Conservation (phyloP, 2,329 filamentous ascomycete genomes). For the Trichophyton mentagrophytes region DNA sequence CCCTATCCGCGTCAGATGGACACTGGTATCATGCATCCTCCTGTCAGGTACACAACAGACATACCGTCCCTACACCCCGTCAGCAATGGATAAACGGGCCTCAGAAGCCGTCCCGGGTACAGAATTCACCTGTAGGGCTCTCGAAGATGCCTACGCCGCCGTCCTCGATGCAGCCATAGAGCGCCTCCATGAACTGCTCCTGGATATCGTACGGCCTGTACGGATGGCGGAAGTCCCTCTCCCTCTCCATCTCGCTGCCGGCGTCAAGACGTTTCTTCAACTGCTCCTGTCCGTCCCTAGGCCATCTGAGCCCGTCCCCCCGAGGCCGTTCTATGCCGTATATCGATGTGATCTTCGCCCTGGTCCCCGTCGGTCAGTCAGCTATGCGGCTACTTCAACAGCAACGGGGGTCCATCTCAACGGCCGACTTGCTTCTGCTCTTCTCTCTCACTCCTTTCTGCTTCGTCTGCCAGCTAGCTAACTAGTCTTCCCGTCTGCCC, state of each 20-base stretch:
- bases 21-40: neutral
- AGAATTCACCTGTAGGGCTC: conserved; percentile 62
- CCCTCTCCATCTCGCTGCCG: conserved; percentile 19
- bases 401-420: neutral
- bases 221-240: conserved; percentile 70
- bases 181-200: conserved; percentile 69
- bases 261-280: conserved; percentile 16
- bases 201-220: conserved; percentile 82
- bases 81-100: neutral
- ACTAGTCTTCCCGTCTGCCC: neutral
- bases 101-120: neutral
- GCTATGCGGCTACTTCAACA: neutral
- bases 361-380: neutral
- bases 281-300: conserved; percentile 14
- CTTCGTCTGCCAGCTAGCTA: neutral
- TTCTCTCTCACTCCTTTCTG: neutral
- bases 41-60: conserved; percentile 6
- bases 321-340: neutral
- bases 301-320: neutral
- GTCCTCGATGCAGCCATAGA: conserved; percentile 66
- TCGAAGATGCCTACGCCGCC: conserved; percentile 81
- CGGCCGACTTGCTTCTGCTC: neutral
- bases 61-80: conserved; percentile 3
- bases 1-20: conserved; percentile 38
- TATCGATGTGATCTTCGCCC: neutral